Percentiles rank a stretch among this genome's conserved stretches.
Evolutionary conservation across 2,329 filamentous ascomycete genomes (phyloP).

Genomic region (Aspergillus fumigatiaffinis): DNA sequence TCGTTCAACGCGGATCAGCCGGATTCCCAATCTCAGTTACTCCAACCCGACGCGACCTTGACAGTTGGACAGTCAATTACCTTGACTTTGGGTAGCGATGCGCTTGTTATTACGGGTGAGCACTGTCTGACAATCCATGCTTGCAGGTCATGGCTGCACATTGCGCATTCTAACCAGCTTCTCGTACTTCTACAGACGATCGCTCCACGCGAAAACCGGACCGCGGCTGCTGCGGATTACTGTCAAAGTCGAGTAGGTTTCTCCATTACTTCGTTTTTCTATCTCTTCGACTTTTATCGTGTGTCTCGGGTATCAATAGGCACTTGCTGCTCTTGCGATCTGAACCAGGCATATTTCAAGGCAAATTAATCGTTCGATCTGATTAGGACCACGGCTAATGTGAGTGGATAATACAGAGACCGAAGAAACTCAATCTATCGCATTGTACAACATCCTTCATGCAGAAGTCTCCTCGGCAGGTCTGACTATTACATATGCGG

Average conservation of each 20-base stretch:
- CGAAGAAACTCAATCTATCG: slow-evolving; percentile 58
- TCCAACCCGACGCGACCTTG: slow-evolving; percentile 45
- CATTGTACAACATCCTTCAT: slow-evolving; percentile 82
- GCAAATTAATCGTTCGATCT: neutral
- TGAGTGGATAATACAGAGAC: slow-evolving; percentile 29
- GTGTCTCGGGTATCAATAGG: slow-evolving; percentile 1
- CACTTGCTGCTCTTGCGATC: neutral
- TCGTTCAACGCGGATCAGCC: slow-evolving; percentile 25
- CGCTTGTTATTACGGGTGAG: slow-evolving; percentile 57
- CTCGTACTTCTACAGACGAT: slow-evolving; percentile 44
- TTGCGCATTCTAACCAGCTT: slow-evolving; percentile 1
- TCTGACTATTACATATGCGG: slow-evolving; percentile 70
- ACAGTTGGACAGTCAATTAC: slow-evolving; percentile 56
- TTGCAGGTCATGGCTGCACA: neutral
- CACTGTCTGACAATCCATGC: slow-evolving; percentile 3
- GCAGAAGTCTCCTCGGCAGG: slow-evolving; percentile 60
- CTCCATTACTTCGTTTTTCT: slow-evolving; percentile 3
- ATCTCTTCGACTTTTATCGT: neutral
- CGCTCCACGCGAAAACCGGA: slow-evolving; percentile 47
- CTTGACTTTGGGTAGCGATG: slow-evolving; percentile 58
- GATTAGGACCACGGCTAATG: neutral
- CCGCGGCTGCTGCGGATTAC: slow-evolving; percentile 52
- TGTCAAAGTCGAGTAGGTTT: slow-evolving; percentile 48
- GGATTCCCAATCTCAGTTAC: slow-evolving; percentile 26
- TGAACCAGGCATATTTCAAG: neutral